Percentiles rank a stretch among this genome's conserved stretches.
Evolutionary conservation across 1,139 yeast genomes (phyloP).

Genomic region (Blastobotrys capitulatus): DNA sequence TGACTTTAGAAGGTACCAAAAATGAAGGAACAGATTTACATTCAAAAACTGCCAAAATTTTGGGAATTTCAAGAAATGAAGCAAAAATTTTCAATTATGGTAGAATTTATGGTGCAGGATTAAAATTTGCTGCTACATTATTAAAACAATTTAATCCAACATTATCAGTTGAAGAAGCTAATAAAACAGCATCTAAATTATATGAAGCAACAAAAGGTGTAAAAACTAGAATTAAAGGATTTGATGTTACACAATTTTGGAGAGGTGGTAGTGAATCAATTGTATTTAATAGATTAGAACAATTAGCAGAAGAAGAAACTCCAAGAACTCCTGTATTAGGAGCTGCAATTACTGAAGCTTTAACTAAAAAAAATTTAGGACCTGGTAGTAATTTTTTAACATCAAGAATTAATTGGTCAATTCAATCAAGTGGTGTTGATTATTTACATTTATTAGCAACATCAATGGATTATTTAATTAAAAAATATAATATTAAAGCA

Average conservation of each 20-base stretch:
- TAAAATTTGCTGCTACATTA: conserved; percentile 76
- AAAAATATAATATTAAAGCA: conserved; percentile 64
- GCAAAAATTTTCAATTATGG: conserved; percentile 97
- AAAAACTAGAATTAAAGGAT: conserved; percentile 35
- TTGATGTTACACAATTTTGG: conserved; percentile 48
- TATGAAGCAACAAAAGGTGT: conserved; percentile 83
- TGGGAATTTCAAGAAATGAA: conserved; percentile 85
- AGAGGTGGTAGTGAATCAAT: conserved; percentile 93
- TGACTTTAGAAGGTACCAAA: conserved; percentile 97
- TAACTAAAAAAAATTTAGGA: conserved; percentile 58
- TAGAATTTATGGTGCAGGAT: conserved; percentile 96
- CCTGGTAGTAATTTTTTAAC: conserved; percentile 59
- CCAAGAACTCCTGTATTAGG: conserved; percentile 93
- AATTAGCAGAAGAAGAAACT: conserved; percentile 74
- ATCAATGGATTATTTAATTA: conserved; percentile 79
- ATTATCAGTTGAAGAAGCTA: conserved; percentile 64
- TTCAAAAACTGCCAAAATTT: conserved; percentile 84
- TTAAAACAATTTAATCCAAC: conserved; percentile 76
- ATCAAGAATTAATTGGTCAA: conserved; percentile 94
- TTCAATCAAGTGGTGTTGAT: conserved; percentile 97
- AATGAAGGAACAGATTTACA: conserved; percentile 88
- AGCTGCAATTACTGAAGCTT: conserved; percentile 86
- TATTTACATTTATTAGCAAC: conserved; percentile 79
- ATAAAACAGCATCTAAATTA: conserved; percentile 56
- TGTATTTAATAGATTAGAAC: conserved; percentile 81